Evolutionary conservation across 2,329 filamentous ascomycete genomes (phyloP), one percentile per base, ranked within the genome.

Genomic region (Cladosporium oxysporum): DNA sequence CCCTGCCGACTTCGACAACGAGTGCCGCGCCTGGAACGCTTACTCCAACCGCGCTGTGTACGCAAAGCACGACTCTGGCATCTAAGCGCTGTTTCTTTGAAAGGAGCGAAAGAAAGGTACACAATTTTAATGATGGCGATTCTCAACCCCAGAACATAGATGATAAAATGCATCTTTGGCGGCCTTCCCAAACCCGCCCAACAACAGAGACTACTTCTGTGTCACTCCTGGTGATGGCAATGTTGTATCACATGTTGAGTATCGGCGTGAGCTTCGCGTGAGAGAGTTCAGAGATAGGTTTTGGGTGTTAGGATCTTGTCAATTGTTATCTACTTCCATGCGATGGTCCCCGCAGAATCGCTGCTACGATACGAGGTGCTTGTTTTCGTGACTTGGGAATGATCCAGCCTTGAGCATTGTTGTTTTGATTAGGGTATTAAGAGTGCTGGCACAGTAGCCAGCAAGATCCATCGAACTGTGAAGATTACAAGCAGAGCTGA

Each of bases 21-120:
- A 73, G 41, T 77, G 75, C 65, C 66, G 64, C 12, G 68, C 70
- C n/a, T 77, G 76, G 75, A 67, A 66, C 28, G 73, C 72, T 12
- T 76, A 74, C 53, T 69, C 71, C 8, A 64, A 66, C 33, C 62
- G 66, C 33, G 68, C 71, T 11, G 58, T 66, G 11, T 76, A 74
- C 62, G 49, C 67, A 44, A 72, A 76, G 71, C 64, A 68, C n/a
- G 75, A 62, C 31, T 62, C 59, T 29, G 59, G 59, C 26, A 62
- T 62, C 47, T 62, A 62, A 53, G 31, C 3, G 23, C 18, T 28
- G 26, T 35, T 14, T n/a, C 21, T 7, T 28, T 12, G 11, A 7
- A 50, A n/a, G 5, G 50, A 28, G 18, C 16, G 31, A 2, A 29
- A 41, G 26, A 58, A 8, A 47, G 41, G 41, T 29, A 49, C 14